A percentile compares a stretch with the other conserved stretches of the same genome.
phyloP scores from a whole-genome alignment of 371 early-diverging fungal genomes.

The Dinochytrium kinnereticum region DNA sequence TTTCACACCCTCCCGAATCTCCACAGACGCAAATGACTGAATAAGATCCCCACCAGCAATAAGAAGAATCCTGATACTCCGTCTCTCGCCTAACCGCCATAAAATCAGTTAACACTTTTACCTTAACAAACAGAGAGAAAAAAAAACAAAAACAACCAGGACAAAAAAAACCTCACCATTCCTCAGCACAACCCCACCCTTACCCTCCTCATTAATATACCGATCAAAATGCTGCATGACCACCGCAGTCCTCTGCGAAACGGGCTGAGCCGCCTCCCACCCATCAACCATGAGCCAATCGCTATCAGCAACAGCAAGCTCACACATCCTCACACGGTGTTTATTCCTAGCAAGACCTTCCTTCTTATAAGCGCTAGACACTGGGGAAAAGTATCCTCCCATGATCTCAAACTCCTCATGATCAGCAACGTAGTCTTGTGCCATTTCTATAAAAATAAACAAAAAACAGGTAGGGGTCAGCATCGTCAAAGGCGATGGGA shows the following conservation, averaged over 20 bases:
- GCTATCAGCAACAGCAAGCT: slow-evolving; percentile 83
- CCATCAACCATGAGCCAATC: slow-evolving; percentile 98
- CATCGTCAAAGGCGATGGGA: background rate
- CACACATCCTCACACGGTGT: slow-evolving; percentile 94
- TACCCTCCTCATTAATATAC: slow-evolving; percentile 72
- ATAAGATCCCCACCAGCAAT: slow-evolving; percentile 97
- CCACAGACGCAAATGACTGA: slow-evolving; percentile 79
- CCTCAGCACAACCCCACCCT: slow-evolving; percentile 19
- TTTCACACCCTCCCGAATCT: slow-evolving; percentile 66
- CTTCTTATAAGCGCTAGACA: slow-evolving; percentile 90
- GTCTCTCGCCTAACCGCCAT: slow-evolving; percentile 48
- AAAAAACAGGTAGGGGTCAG: background rate
- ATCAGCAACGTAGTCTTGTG: slow-evolving; percentile 81
- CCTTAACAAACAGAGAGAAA: background rate
- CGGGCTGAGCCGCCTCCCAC: slow-evolving; percentile 88
- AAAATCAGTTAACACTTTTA: background rate
- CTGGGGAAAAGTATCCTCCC: slow-evolving; percentile 96
- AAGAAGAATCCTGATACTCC: slow-evolving; percentile 86
- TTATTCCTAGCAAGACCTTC: slow-evolving; percentile 83
- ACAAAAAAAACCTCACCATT: slow-evolving; percentile 6
- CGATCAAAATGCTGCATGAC: slow-evolving; percentile 94
- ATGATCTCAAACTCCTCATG: slow-evolving; percentile 80
- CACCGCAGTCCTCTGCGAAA: slow-evolving; percentile 84
- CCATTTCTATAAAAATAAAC: slow-evolving; percentile 74
- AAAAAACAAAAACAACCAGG: background rate